Base-by-base conservation (phyloP, 441 rosid genomes). In the Erodium moschatum region DNA sequence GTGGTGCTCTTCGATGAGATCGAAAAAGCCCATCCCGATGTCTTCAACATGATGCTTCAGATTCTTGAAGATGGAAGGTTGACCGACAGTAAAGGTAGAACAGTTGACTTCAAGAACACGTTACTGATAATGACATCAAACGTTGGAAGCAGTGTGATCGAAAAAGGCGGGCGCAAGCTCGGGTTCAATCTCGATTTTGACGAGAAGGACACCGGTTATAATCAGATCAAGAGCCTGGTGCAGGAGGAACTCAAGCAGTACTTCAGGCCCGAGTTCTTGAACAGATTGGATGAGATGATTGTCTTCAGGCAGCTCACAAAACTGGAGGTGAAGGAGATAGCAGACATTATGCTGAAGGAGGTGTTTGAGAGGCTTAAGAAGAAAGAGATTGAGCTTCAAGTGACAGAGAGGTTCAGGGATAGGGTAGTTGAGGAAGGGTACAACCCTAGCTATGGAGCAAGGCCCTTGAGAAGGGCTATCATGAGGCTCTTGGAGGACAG, bases 31-130 rank as follows among this genome's bases (percentile, higher is more conserved):
- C n/a, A n/a, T n/a, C n/a, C n/a, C n/a, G n/a, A 91, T 72, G 97
- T 91, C 67, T 94, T 91, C 81, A 91, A 94, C 85, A 90, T 91
- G 92, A 91, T 94, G 97, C 99, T 94, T 81, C 99, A 94, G 73
- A 90, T 94, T 73, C 90, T 94, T 0, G 99, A 94, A 84, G 99
- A 94, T 65, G 97, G 99, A 62, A 84, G 99, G 80, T 69, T 94
- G 75, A 94, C 97, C 0, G 99, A 94, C 75, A 94, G 99, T 83
- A 94, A 91, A 83, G 97, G 99, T 66, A 84, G 99, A 79, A 91
- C 97, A 0, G 99, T 94, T 2, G 97, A 94, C 70, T 94, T 94
- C 85, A 91, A 91, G 82, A 94, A 94, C 73, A 94, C 99, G 3
- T 96, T 94, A 70, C 77, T 94, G 72, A 91, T 94, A 46, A 90